phyloP scores from a whole-genome alignment of 228 moss, liverwort and hornwort genomes.

The Sphagnum magellanicum region DNA sequence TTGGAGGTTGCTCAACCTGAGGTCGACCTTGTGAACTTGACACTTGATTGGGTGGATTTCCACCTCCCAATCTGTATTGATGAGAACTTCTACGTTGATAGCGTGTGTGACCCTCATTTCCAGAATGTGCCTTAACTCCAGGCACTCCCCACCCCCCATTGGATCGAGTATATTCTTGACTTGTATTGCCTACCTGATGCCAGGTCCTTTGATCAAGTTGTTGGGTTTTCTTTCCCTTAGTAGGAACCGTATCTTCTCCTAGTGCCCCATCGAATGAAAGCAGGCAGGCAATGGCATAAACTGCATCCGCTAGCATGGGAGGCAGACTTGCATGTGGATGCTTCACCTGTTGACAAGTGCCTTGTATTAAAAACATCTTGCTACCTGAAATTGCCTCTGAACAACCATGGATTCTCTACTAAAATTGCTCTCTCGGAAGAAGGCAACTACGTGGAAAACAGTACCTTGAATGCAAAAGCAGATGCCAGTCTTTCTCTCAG shows the following conservation, averaged over 20 bases:
- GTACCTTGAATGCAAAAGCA: conserved; percentile 82
- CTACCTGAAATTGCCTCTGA: no score
- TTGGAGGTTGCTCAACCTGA: background rate
- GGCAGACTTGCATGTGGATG: conserved; percentile 64
- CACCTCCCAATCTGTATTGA: background rate
- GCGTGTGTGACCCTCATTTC: background rate
- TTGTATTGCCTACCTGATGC: background rate
- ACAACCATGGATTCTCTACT: no score
- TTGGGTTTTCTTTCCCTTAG: conserved; percentile 12
- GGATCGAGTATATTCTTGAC: background rate
- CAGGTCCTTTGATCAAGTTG: background rate
- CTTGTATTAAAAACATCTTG: no score
- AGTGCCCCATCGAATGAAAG: conserved; percentile 77
- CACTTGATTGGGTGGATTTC: background rate
- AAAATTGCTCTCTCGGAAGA: background rate
- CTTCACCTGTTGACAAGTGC: conserved; percentile 45
- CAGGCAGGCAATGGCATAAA: conserved; percentile 79
- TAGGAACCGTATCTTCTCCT: conserved; percentile 24
- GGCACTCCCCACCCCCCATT: background rate
- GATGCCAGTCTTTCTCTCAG: conserved; percentile 72
- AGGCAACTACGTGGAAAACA: background rate
- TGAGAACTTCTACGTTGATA: background rate
- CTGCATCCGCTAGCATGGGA: conserved; percentile 60
- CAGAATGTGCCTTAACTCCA: background rate
- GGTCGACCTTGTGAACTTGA: background rate